Base-by-base conservation (phyloP, 2,329 filamentous ascomycete species). In the Penicillium palitans region DNA sequence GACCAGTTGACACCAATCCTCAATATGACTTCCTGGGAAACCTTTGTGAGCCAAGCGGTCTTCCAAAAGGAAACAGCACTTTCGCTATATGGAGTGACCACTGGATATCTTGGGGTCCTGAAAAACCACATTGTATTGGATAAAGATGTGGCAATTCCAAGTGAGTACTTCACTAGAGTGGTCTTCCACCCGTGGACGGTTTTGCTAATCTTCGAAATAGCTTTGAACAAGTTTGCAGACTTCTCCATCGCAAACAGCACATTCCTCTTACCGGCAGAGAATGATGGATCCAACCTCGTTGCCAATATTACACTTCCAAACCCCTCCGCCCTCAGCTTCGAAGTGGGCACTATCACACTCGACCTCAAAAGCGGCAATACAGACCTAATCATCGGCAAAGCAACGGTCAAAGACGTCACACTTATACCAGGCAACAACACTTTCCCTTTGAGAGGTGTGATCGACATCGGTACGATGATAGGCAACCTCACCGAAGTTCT, bases 291-390 rank as follows among this genome's bases (percentile, higher is more conserved):
- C 19, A 68, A 68, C 48, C 56, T 68, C 10, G 54, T 66, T 24
- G 66, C 62, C 37, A 67, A 65, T 31, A 44, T 62, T 3, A 62
- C 59, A 6, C 60, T 68, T 3, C 66, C 66, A 15, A 68, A 68
- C 31, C 64, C 59, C 7, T 63, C 60, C 3, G 54, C 60, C n/a
- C 46, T 68, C 15, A 60, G 48, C 12, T 58, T 68, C n/a, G 56
- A 68, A 42, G 62, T 68, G 5, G 66, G 66, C 6, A 67, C 60
- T 2, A 49, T 68, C n/a, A 59, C 46, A 1, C 48, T 68, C 25
- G 60, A 68, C 21, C 33, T 68, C 15, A 65, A 66, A 44, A 64
- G 52, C n/a, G 62, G 57, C 6, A 52, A 63, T 33, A 39, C 55
- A 37, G 44, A 44, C 40, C 41, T 65, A 2, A n/a, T 55, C 2